These are phyloP conservation scores for Tolypocladium inflatum DNA, from an alignment of 2,329 filamentous ascomycete genomes.

Conservation along the genomic window DNA sequence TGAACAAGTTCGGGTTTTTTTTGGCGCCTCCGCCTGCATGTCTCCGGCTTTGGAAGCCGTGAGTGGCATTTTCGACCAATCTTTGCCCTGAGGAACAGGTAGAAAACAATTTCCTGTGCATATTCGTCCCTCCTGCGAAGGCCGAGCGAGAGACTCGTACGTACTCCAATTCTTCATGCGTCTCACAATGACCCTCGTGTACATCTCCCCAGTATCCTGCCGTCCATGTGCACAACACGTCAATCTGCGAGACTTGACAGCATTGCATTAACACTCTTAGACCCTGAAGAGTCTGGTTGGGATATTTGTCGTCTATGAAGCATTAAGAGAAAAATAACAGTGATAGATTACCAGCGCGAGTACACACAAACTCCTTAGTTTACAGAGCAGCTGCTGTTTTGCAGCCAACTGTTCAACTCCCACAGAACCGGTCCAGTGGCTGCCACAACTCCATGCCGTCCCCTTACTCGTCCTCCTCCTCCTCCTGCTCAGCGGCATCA, in stretches of 20 bases:
- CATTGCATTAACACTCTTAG: background rate
- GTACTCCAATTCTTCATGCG: background rate
- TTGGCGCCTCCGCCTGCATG: background rate
- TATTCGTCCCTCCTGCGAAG: background rate
- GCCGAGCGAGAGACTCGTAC: background rate
- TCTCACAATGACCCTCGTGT: background rate
- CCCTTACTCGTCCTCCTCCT: background rate
- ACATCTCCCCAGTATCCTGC: too few species aligned
- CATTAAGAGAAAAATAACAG: background rate
- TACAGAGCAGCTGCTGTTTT: background rate
- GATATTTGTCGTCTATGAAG: background rate
- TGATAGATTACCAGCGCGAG: background rate
- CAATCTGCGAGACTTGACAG: too few species aligned
- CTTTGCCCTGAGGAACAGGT: background rate
- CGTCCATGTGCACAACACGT: background rate
- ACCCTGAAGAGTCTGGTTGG: background rate
- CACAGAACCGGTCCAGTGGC: background rate
- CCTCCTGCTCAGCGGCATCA: background rate
- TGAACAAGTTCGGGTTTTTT: conserved; percentile 4
- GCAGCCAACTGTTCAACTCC: background rate
- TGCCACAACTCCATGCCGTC: background rate
- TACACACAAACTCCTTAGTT: background rate
- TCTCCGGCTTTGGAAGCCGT: background rate
- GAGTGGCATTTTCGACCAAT: background rate
- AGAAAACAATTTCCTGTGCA: background rate